Evolutionary conservation across 192 early-diverging fungal genomes (phyloP), one percentile per base, ranked within the genome.

Genomic region (Mycoemilia scoparia): DNA sequence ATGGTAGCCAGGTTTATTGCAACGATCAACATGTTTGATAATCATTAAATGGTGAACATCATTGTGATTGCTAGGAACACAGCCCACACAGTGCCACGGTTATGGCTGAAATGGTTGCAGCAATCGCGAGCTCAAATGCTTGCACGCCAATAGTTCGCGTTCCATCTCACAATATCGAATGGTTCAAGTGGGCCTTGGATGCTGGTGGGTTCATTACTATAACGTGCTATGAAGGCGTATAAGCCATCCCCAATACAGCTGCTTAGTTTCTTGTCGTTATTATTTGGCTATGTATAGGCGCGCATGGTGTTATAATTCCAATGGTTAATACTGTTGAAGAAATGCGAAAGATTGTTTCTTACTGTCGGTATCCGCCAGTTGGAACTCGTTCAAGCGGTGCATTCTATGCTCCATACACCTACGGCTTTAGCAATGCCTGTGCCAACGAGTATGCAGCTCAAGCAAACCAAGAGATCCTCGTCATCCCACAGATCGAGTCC

Each of bases 81-180:
- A 20, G 54, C 36, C 54, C 54, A 29, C 45, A 43, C 15, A 63
- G 45, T 22, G 54, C 60, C 7, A 34, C 54, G 25, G 23, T 63
- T 38, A 63, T 63, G 60, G 49, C 60, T 24, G 60, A 63, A 30
- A 63, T 63, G 60, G 54, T 63, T 1, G 36, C 60, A 5, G 60
- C 60, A 0, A 54, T 63, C 17, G 60, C 60, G 10, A 51, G 54
- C 54, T 53, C 49, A 42, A 54, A 54, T 4, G 46, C 60, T 5
- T 63, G 60, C 10, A 42, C 46, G 24, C 60, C 60, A 0, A 57
- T 63, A 7, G 60, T 63, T 4, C 60, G 60, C 10, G 54, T 63
- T 5, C 60, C 60, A 7, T 63, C 60, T 28, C 60, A 63, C 24
- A 21, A 48, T 13, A 45, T 50, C 20, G 60, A 63, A 30, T 63